These are phyloP conservation scores for Kluyveromyces sp. DNA, from an alignment of 1,139 yeast species.

Conservation along the genomic window DNA sequence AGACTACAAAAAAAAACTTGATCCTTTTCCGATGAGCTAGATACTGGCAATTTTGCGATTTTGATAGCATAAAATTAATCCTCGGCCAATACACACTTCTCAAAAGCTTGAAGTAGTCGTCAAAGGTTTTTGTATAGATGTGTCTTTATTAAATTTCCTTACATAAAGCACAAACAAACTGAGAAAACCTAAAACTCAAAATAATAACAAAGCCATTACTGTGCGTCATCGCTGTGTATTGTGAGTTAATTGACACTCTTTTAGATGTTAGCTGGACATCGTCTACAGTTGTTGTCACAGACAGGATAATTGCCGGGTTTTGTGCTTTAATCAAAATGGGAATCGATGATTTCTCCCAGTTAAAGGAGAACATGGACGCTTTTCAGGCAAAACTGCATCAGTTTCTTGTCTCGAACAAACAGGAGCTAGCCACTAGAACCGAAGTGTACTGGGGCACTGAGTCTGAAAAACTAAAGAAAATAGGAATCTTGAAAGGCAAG, in stretches of 20 bases:
- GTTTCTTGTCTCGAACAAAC: conserved; percentile 22
- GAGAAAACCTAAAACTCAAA: not conserved
- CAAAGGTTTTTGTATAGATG: conserved; percentile 3
- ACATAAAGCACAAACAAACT: conserved; percentile 4
- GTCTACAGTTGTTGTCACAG: too few relatives aligned
- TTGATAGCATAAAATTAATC: too few relatives aligned
- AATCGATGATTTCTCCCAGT: conserved; percentile 17
- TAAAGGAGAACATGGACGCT: conserved; percentile 23
- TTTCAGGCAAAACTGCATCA: conserved; percentile 24
- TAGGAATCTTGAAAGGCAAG: conserved; percentile 19
- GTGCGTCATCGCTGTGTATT: not conserved
- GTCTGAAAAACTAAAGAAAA: conserved; percentile 13
- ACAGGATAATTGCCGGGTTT: not conserved
- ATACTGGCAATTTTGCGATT: too few relatives aligned
- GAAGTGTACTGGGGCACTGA: conserved; percentile 21
- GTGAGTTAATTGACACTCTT: too few relatives aligned
- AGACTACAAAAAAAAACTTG: too few relatives aligned
- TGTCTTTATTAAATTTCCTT: not conserved
- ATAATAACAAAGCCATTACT: not conserved
- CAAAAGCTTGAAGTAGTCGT: not conserved
- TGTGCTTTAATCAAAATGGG: conserved; percentile 3
- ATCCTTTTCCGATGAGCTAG: not conserved
- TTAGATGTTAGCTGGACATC: too few relatives aligned
- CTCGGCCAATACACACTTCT: too few relatives aligned
- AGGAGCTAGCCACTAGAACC: conserved; percentile 18